Percentiles rank a stretch among this genome's conserved stretches.
These are phyloP conservation scores for Melocanna baccifera DNA, from an alignment of 176 grass and related monocot species.

Conservation along the genomic window DNA sequence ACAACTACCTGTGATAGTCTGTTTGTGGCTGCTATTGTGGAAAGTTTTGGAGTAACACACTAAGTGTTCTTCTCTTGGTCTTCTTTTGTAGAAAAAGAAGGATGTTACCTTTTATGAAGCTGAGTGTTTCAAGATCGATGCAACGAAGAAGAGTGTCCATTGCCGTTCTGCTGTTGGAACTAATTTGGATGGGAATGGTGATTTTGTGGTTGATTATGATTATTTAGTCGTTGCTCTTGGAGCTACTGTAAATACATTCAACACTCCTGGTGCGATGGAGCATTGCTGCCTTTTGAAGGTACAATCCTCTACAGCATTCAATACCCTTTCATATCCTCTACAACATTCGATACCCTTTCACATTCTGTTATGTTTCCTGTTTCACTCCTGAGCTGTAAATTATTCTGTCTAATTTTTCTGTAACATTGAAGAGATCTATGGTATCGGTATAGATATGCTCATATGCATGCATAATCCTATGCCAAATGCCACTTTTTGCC, in stretches of 20 bases:
- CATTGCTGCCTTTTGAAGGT: slow-evolving; percentile 94
- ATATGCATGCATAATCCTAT: neutral
- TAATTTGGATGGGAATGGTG: slow-evolving; percentile 77
- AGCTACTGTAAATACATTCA: slow-evolving; percentile 78
- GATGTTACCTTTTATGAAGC: slow-evolving; percentile 76
- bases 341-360: neutral
- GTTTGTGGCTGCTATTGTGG: neutral
- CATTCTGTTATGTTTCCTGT: neutral
- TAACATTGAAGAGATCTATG: neutral
- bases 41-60: neutral
- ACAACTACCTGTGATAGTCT: neutral
- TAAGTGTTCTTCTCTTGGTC: neutral
- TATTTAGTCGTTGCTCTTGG: slow-evolving; percentile 85
- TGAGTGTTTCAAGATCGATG: slow-evolving; percentile 92
- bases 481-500: neutral
- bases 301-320: slow-evolving; percentile 2
- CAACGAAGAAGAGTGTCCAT: slow-evolving; percentile 57
- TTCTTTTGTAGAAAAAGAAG: slow-evolving; percentile 51
- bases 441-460: neutral
- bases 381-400: neutral
- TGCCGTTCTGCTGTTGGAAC: slow-evolving; percentile 66
- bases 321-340: neutral
- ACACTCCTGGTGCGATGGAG: slow-evolving; percentile 83
- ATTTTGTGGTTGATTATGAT: slow-evolving; percentile 87
- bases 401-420: neutral